phyloP scores from a whole-genome alignment of 192 early-diverging fungal genomes.

The Phycomyces blakesleeanus region DNA sequence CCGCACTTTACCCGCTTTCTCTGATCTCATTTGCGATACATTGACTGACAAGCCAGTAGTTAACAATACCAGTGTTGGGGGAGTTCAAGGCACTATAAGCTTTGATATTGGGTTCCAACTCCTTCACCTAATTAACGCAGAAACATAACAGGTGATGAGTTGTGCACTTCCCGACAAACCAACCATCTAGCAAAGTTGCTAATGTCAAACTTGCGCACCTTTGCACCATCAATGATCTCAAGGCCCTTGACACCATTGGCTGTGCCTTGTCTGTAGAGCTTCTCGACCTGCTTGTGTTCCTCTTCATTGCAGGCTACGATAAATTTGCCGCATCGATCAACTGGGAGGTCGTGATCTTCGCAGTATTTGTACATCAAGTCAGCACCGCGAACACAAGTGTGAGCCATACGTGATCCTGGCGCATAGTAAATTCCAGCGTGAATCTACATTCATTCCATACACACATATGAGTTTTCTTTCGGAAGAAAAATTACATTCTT shows the following conservation, averaged over 20 bases:
- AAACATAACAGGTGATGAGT: background rate
- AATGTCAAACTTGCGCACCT: constrained; percentile 7
- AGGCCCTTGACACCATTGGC: constrained; percentile 33
- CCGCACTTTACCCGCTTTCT: constrained; percentile 24
- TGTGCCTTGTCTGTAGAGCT: constrained; percentile 23
- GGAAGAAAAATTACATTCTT: too few species aligned
- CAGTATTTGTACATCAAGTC: constrained; percentile 48
- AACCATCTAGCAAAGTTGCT: background rate
- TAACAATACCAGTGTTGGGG: constrained; percentile 34
- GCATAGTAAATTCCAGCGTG: constrained; percentile 34
- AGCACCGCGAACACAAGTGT: constrained; percentile 45
- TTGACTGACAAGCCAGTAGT: constrained; percentile 31
- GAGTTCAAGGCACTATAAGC: constrained; percentile 34
- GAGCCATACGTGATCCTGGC: constrained; percentile 33
- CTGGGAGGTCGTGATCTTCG: constrained; percentile 36
- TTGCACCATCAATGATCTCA: constrained; percentile 26
- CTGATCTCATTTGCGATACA: constrained; percentile 27
- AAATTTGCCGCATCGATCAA: constrained; percentile 45
- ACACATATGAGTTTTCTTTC: too few species aligned
- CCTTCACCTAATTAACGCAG: constrained; percentile 10
- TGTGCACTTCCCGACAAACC: background rate
- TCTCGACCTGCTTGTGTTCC: constrained; percentile 34
- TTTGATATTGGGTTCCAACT: constrained; percentile 31
- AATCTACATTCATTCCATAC: constrained; percentile 2
- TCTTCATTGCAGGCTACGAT: constrained; percentile 40